Base-by-base conservation (phyloP, 805 yeast species). In the Ogataea corticis region DNA sequence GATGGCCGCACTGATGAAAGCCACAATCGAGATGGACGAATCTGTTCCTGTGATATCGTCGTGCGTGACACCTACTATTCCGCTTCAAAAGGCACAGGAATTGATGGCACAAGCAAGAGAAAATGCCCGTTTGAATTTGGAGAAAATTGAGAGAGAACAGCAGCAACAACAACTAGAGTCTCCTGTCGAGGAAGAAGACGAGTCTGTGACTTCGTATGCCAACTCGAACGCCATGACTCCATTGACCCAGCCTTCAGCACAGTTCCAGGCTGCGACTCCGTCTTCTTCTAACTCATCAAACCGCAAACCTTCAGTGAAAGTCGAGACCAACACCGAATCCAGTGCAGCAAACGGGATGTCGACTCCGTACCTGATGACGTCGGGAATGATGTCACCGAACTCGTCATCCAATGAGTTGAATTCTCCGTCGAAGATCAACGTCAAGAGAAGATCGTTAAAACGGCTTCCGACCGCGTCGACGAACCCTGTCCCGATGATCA, bases 21-120 rank as follows among this genome's bases (percentile, higher is more conserved):
- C 98, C 0, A 94, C 98, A 0, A 95, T 94, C 57, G 99, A 94
- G 62, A 75, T 95, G 45, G 99, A 94, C 67, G 97, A 94, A 46
- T 67, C 87, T 2, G 88, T 87, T 12, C 97, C 99, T 0, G 94
- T 89, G 2, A 84, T 91, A 9, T 85, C 96, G 49, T 86, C 97
- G 13, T 92, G 96, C 64, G 84, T 86, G 11, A 89, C 97, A 0
- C 98, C 99, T n/a, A 92, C 98, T 0, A 90, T 94, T 7, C 83
- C 96, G 10, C 70, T 94, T 51, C 79, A 82, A 38, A 83, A 81
- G 56, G 99, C 99, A 0, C 96, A 89, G 66, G 96, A 83, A 58
- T 66, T 94, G 64, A 72, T 89, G 57, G 83, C 87, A 2, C 86
- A 83, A 54, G 94, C 96, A 0, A 75, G 95, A 58, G 94, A 85